Conservation (phyloP, 306 rosid species). For the Trichosanthes cucumerina region DNA sequence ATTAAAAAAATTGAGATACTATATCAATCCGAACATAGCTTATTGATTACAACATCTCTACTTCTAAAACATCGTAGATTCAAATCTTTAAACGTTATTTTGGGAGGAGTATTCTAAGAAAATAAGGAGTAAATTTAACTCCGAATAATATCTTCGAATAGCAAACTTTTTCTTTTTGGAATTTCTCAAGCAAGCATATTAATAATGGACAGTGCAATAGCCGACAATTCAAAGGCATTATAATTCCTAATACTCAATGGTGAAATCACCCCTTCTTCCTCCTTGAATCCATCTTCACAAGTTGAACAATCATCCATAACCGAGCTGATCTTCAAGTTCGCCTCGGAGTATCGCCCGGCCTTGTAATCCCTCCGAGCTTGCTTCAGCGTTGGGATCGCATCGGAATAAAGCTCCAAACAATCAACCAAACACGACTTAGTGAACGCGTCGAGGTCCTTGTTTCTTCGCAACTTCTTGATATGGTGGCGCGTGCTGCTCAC, state of each 20-base stretch:
- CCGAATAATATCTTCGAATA: not conserved
- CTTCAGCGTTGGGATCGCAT: conserved; percentile 25
- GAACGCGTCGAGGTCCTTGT: not conserved
- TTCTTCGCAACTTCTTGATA: conserved; percentile 19
- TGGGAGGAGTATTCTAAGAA: not conserved
- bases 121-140: not conserved
- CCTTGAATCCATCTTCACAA: conserved; percentile 48
- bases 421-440: conserved; percentile 29
- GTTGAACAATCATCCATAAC: conserved; percentile 45
- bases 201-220: conserved; percentile 39
- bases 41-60: not conserved
- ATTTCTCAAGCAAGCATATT: not conserved
- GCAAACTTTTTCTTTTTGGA: not conserved
- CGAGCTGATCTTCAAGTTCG: conserved; percentile 28
- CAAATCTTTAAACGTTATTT: not conserved
- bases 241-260: conserved; percentile 47
- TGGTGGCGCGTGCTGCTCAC: not conserved
- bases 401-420: conserved; percentile 46
- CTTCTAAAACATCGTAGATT: too few species aligned
- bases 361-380: conserved; percentile 31
- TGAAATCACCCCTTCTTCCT: conserved; percentile 32
- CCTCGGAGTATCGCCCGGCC: conserved; percentile 21
- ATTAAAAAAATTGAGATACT: not conserved
- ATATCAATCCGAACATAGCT: too few species aligned
- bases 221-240: conserved; percentile 40